phyloP scores from a whole-genome alignment of 192 early-diverging fungal species.

The Cladochytrium replicatum region DNA sequence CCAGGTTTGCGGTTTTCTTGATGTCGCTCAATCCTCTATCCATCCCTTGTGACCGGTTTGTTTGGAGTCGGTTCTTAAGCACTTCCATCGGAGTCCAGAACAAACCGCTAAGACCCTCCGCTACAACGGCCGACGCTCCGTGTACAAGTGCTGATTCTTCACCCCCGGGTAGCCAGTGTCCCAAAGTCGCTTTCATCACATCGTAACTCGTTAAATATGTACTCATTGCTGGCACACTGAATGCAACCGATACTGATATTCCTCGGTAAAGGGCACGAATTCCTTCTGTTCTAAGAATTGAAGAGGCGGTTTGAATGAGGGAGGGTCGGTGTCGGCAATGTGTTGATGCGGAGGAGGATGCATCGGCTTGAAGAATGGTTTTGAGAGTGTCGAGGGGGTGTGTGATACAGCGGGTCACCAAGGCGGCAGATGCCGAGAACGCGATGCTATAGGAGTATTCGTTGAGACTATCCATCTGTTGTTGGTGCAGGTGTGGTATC shows the following conservation, averaged over 20 bases:
- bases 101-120: constrained; percentile 56
- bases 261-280: constrained; percentile 53
- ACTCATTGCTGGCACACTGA: constrained; percentile 62
- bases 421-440: constrained; percentile 39
- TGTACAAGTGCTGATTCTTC: constrained; percentile 41
- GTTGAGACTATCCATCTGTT: too few species aligned
- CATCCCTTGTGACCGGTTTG: too few species aligned
- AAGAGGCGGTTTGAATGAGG: too few species aligned
- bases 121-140: constrained; percentile 40
- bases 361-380: constrained; percentile 49
- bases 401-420: constrained; percentile 47
- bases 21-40: too few species aligned
- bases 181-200: constrained; percentile 35
- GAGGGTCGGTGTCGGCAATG: constrained; percentile 1
- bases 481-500: too few species aligned
- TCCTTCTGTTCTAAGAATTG: too few species aligned
- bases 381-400: constrained; percentile 76
- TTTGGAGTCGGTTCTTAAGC: constrained; percentile 63
- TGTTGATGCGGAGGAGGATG: constrained; percentile 11
- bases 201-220: constrained; percentile 67
- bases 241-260: constrained; percentile 50
- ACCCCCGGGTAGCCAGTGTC: constrained; percentile 5
- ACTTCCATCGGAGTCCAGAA: constrained; percentile 86
- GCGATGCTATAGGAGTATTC: constrained; percentile 11
- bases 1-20: too few species aligned